These are phyloP conservation scores for Coemansia sp. DNA, from an alignment of 192 early-diverging fungal species.

Conservation along the genomic window DNA sequence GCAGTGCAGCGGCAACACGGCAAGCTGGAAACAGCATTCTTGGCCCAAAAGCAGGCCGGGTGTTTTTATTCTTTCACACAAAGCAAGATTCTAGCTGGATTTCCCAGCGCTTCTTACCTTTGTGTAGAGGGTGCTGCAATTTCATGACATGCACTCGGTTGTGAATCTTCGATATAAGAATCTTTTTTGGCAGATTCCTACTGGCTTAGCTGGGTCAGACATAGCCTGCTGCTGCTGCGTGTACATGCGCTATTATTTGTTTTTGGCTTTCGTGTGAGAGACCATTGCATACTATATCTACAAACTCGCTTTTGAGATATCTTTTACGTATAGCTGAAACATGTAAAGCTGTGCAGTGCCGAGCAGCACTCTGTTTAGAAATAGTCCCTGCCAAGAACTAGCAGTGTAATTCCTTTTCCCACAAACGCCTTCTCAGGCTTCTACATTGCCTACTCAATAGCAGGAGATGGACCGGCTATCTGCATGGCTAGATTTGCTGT, in stretches of 20 bases:
- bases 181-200: not conserved
- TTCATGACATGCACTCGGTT: not conserved
- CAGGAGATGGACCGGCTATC: not conserved
- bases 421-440: not conserved
- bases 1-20: no score
- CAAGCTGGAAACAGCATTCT: not conserved
- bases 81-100: not conserved
- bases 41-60: not conserved
- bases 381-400: not conserved
- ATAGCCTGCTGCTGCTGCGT: not conserved
- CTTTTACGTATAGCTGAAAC: not conserved
- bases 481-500: not conserved
- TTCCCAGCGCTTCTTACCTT: not conserved
- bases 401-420: no score
- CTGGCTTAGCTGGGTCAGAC: not conserved
- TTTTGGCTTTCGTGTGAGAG: not conserved
- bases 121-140: conserved; percentile 1
- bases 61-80: not conserved
- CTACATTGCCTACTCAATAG: not conserved
- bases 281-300: not conserved
- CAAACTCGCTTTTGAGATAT: not conserved
- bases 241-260: not conserved
- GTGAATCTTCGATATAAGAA: conserved; percentile 3
- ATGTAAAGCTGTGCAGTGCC: not conserved
- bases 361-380: not conserved